These are phyloP conservation scores for Coemansia sp. DNA, from an alignment of 192 early-diverging fungal genomes.

Conservation along the genomic window DNA sequence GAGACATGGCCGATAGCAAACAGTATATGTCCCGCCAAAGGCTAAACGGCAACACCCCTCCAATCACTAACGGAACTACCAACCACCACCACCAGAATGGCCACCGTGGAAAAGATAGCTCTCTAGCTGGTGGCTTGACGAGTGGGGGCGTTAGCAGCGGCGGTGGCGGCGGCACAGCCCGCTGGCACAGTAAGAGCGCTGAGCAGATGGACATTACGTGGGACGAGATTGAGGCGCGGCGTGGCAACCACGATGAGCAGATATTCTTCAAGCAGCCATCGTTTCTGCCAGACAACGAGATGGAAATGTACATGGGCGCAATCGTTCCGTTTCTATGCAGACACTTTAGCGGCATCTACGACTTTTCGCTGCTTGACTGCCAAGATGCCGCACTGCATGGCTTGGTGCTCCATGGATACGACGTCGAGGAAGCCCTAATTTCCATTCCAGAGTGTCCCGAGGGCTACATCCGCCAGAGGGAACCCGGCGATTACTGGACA, in stretches of 20 bases:
- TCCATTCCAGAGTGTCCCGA: conserved; percentile 50
- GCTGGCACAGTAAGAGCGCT: conserved; percentile 47
- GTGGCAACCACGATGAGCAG: conserved; percentile 42
- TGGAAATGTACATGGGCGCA: conserved; percentile 52
- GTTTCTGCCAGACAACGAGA: conserved; percentile 47
- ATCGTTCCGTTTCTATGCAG: conserved; percentile 45
- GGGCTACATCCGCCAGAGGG: conserved; percentile 53
- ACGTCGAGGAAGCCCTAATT: conserved; percentile 60
- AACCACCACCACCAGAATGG: background rate
- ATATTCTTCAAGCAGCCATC: conserved; percentile 50
- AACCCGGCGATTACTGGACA: conserved; percentile 60
- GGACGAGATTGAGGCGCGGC: conserved; percentile 45
- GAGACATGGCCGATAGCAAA: background rate
- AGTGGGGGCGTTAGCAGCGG: conserved; percentile 6
- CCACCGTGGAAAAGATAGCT: conserved; percentile 18
- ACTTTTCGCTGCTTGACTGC: conserved; percentile 60
- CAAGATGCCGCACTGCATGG: conserved; percentile 63
- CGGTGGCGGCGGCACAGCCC: conserved; percentile 27
- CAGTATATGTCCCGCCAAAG: background rate
- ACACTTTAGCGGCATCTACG: conserved; percentile 24
- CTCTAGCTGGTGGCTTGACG: conserved; percentile 9
- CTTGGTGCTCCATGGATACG: conserved; percentile 54
- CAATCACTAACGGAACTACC: background rate
- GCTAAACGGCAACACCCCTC: background rate
- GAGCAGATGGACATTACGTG: conserved; percentile 48